phyloP scores from a whole-genome alignment of 2,329 filamentous ascomycete species.

The Colletotrichum shisoi region DNA sequence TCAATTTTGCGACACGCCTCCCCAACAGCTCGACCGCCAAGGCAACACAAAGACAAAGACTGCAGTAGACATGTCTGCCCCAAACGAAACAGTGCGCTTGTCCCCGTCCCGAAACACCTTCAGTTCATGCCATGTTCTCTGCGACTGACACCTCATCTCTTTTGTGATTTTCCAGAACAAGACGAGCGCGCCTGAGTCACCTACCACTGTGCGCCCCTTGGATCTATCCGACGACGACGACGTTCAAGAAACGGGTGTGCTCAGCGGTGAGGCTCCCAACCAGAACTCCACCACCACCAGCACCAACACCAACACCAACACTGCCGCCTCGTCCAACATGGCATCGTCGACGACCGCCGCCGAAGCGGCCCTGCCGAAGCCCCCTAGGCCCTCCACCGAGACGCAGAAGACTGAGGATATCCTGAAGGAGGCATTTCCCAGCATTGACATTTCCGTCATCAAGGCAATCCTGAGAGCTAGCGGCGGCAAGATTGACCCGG shows the following conservation, averaged over 20 bases:
- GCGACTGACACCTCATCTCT: conserved; percentile 33
- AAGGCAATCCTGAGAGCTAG: conserved; percentile 89
- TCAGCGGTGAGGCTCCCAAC: conserved; percentile 53
- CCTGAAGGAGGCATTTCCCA: conserved; percentile 91
- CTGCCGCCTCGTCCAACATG: conserved; percentile 43
- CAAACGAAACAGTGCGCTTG: conserved; percentile 55
- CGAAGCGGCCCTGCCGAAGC: conserved; percentile 73
- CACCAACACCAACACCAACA: conserved; percentile 40
- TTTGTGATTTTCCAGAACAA: conserved; percentile 53
- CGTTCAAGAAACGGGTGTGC: conserved; percentile 66
- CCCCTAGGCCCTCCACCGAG: conserved; percentile 81
- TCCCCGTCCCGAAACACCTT: conserved; percentile 41
- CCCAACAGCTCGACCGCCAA: conserved; percentile 4
- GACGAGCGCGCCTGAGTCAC: conserved; percentile 65
- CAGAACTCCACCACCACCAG: conserved; percentile 42
- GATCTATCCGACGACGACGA: conserved; percentile 74
- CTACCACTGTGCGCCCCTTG: conserved; percentile 70
- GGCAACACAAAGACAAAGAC: conserved; percentile 1
- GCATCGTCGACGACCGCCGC: conserved; percentile 49
- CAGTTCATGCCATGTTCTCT: conserved; percentile 38
- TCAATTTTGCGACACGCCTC: conserved; percentile 9
- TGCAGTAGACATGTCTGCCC: conserved; percentile 53
- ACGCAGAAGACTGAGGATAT: conserved; percentile 86
- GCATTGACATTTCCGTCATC: conserved; percentile 79
- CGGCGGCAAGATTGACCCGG: conserved; percentile 85